Conservation (phyloP, 805 yeast genomes). For the Ogataea zsoltii region DNA sequence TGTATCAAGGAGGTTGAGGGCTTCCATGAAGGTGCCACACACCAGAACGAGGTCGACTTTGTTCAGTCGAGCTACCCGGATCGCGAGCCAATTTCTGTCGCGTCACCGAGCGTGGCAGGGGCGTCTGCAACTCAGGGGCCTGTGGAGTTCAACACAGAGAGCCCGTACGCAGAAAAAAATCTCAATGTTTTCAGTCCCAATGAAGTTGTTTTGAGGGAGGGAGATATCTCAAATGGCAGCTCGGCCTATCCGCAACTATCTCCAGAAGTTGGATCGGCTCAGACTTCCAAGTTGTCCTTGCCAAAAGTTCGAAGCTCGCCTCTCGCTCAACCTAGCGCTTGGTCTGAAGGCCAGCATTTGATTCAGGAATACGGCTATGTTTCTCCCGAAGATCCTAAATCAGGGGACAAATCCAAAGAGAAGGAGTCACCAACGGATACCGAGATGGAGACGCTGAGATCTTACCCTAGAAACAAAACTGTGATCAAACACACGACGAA, state of each 20-base stretch:
- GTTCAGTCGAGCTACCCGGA: slow-evolving; percentile 18
- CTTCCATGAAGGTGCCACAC: neutral
- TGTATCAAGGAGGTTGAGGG: slow-evolving; percentile 14
- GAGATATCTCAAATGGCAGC: neutral
- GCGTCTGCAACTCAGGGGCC: no score
- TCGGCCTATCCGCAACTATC: slow-evolving; percentile 1
- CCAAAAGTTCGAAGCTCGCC: slow-evolving; percentile 21
- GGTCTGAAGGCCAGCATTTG: slow-evolving; percentile 26
- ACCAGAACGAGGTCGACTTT: neutral
- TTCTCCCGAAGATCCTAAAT: slow-evolving; percentile 15
- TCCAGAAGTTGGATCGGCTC: slow-evolving; percentile 5
- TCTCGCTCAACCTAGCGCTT: slow-evolving; percentile 17
- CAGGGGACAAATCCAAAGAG: neutral
- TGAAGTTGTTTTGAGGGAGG: slow-evolving; percentile 6
- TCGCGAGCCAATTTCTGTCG: slow-evolving; percentile 1
- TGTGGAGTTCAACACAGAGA: no score
- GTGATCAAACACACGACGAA: slow-evolving; percentile 1
- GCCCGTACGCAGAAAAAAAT: neutral
- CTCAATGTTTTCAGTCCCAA: neutral
- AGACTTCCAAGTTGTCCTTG: slow-evolving; percentile 11
- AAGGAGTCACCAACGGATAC: slow-evolving; percentile 6
- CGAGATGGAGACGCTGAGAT: slow-evolving; percentile 12
- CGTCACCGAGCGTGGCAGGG: no score
- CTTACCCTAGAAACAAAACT: slow-evolving; percentile 5
- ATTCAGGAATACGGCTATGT: slow-evolving; percentile 27